Evolutionary conservation across 176 grass and related monocot genomes (phyloP), one percentile per base, ranked within the genome.

Genomic region (Oryza meridionalis): DNA sequence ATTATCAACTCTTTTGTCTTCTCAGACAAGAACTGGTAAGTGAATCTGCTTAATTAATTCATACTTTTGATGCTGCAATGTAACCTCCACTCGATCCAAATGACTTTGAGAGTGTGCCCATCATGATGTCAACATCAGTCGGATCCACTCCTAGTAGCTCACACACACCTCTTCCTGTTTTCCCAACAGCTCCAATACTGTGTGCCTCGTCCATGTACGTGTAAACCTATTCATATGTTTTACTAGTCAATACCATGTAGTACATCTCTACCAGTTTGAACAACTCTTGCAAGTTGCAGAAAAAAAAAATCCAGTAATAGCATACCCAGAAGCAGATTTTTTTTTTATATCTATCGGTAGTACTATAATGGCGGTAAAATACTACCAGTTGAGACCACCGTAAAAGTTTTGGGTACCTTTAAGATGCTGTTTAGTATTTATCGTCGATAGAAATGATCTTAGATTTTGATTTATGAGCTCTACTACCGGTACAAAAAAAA

Each of bases 41-140:
- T 78, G 25, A 61, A 77, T 69, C 13, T 69, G 46, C 47, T 69
- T 58, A 58, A 58, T 69, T 58, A 58, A n/a, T 8, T 84, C 72
- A 31, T 80, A 97, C 95, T 81, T 95, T 91, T 79, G 95, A 95
- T 80, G 95, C 91, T 77, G 95, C 89, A 84, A 93, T 93, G 58
- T 98, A 98, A 31, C 95, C 95, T 81, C 95, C 92, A 2, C 92
- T 93, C 4, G 92, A 98, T 67, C 95, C 92, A 82, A 98, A 98
- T 71, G 92, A 95, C 72, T 98, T 98, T 17, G 95, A 95, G 88
- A 95, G 94, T 82, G 95, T 95, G 49, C 95, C 91, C 95, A 95
- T 98, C 95, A 98, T 94, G 71, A 98, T 93, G 72, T 95, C 95
- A n/a, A 98, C 74, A 88, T 93, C 95, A 86, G 89, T 69, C 75